Conservation (phyloP, 495 filamentous ascomycete genomes). For the Emericellopsis terricola region DNA sequence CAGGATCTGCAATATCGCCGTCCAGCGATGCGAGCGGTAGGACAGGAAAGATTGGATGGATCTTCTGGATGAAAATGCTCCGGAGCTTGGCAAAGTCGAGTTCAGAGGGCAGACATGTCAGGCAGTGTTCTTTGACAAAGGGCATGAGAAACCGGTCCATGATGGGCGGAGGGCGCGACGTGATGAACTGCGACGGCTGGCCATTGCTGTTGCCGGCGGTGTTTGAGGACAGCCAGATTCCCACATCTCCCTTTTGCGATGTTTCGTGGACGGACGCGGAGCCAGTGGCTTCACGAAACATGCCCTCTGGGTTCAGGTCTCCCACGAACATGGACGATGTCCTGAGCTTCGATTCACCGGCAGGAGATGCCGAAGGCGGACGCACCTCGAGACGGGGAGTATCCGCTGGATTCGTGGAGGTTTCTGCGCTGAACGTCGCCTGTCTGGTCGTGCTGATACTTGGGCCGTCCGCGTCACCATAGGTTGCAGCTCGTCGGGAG, state of each 20-base stretch:
- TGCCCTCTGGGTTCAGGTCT: slow-evolving; percentile 33
- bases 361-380: background rate
- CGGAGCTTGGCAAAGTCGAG: slow-evolving; percentile 14
- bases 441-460: too few relatives aligned
- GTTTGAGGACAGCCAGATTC: slow-evolving; percentile 12
- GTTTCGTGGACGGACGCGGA: slow-evolving; percentile 15
- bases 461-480: too few relatives aligned
- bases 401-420: too few relatives aligned
- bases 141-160: slow-evolving; percentile 12
- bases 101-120: slow-evolving; percentile 15
- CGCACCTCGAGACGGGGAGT: background rate
- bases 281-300: slow-evolving; percentile 26
- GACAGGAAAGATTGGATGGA: slow-evolving; percentile 32
- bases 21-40: slow-evolving; percentile 11
- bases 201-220: background rate
- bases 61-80: slow-evolving; percentile 24
- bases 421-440: too few relatives aligned
- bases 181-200: slow-evolving; percentile 5
- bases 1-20: slow-evolving; percentile 6
- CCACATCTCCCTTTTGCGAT: slow-evolving; percentile 16
- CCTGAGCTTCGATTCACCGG: background rate
- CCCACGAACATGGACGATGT: slow-evolving; percentile 28
- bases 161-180: background rate
- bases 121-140: slow-evolving; percentile 17
- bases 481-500: too few relatives aligned